A percentile compares a stretch with the other conserved stretches of the same genome.
These are phyloP conservation scores for Coemansia sp. DNA, from an alignment of 192 early-diverging fungal genomes.

Conservation along the genomic window DNA sequence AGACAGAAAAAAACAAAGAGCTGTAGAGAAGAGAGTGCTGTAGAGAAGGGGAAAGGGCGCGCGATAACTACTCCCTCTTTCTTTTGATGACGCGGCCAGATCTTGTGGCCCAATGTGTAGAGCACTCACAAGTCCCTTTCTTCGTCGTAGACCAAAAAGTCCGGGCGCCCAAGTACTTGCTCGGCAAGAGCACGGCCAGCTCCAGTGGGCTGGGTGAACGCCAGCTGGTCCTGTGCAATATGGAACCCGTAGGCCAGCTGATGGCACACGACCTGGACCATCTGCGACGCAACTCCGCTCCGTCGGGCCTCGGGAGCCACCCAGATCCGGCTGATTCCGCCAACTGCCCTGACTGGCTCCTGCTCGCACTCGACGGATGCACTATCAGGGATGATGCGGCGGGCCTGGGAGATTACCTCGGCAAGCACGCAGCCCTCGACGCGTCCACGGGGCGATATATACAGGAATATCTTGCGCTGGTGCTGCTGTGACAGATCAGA, in stretches of 20 bases:
- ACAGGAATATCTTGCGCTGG: conserved; percentile 45
- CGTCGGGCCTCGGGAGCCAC: conserved; percentile 43
- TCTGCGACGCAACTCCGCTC: conserved; percentile 29
- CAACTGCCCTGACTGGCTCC: conserved; percentile 10
- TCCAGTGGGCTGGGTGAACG: conserved; percentile 53
- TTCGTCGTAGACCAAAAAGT: conserved; percentile 53
- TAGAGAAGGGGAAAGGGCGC: not conserved
- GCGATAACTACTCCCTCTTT: not conserved
- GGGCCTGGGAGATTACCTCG: conserved; percentile 28
- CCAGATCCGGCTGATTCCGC: conserved; percentile 57
- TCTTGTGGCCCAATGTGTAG: not conserved
- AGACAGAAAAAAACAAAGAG: not conserved
- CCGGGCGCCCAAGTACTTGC: conserved; percentile 33
- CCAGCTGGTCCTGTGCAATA: conserved; percentile 18
- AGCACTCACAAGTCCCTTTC: not conserved
- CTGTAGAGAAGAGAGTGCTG: not conserved
- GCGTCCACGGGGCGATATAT: conserved; percentile 11
- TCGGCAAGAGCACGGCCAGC: conserved; percentile 47
- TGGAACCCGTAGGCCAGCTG: conserved; percentile 46
- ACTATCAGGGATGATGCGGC: conserved; percentile 4
- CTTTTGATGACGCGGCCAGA: not conserved
- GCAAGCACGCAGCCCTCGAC: conserved; percentile 49
- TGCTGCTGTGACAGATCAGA: conserved; percentile 6
- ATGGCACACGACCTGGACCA: conserved; percentile 35
- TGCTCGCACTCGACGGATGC: not conserved